phyloP scores from a whole-genome alignment of 2,329 filamentous ascomycete species.

The Fusarium newnesense region DNA sequence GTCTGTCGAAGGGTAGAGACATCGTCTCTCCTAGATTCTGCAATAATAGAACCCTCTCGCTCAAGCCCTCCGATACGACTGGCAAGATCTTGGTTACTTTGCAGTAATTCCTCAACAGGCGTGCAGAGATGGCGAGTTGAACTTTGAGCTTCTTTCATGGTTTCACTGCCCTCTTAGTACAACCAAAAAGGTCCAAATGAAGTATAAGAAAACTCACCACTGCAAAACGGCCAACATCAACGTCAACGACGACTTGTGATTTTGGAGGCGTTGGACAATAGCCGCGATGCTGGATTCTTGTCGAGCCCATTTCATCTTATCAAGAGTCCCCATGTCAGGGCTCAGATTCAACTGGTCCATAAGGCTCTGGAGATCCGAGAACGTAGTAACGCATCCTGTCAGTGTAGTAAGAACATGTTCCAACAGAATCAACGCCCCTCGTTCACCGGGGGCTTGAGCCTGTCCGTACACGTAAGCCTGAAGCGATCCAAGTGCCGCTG shows the following conservation, averaged over 20 bases:
- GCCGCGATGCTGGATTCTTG: not conserved
- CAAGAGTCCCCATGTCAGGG: not conserved
- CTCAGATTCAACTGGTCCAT: not conserved
- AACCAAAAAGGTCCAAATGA: fast-evolving
- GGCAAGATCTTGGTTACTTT: not conserved
- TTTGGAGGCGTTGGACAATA: not conserved
- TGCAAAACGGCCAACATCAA: not conserved
- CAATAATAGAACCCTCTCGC: not conserved
- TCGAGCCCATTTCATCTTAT: not conserved
- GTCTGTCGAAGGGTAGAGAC: not conserved
- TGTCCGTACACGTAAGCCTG: not conserved
- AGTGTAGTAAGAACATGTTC: not conserved
- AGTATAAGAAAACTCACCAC: not conserved
- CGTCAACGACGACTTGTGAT: not conserved
- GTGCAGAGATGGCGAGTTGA: not conserved
- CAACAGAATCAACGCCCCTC: not conserved
- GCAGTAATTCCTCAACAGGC: fast-evolving
- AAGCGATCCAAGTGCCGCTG: not conserved
- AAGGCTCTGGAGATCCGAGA: not conserved
- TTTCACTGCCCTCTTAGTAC: not conserved
- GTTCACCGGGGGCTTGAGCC: not conserved
- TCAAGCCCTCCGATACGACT: not conserved
- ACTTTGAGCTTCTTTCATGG: not conserved
- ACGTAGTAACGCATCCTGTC: not conserved
- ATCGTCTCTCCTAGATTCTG: not conserved